A percentile compares a stretch with the other conserved stretches of the same genome.
phyloP scores from a whole-genome alignment of 2,329 filamentous ascomycete genomes.

The Diaporthe eres region DNA sequence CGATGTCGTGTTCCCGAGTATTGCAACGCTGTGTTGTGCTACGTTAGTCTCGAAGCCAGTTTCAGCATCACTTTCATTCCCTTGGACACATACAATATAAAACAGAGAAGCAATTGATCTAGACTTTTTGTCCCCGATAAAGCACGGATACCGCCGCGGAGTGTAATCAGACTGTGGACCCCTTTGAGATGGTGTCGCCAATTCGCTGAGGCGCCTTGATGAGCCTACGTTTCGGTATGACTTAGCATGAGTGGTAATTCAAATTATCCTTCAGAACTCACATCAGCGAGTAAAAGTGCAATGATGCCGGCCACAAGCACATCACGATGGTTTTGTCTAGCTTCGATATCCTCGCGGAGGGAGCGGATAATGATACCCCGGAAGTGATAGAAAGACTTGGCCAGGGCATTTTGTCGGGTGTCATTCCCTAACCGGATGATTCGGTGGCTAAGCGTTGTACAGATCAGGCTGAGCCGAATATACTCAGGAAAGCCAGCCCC shows the following conservation, averaged over 20 bases:
- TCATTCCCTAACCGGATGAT: neutral
- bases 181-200: conserved; percentile 55
- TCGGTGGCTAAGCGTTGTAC: conserved; percentile 10
- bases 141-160: conserved; percentile 51
- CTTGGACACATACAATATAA: conserved; percentile 46
- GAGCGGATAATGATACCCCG: neutral
- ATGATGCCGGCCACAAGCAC: neutral
- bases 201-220: conserved; percentile 49
- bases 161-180: conserved; percentile 48
- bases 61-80: too few species aligned
- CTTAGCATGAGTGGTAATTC: neutral
- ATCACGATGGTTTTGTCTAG: neutral
- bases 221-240: conserved; percentile 43
- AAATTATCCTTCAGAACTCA: neutral
- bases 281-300: conserved; percentile 3
- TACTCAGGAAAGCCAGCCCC: neutral
- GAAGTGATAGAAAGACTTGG: conserved; percentile 4
- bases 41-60: conserved; percentile 33
- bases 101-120: conserved; percentile 45
- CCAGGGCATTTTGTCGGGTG: neutral
- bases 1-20: conserved; percentile 54
- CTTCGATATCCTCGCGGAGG: neutral
- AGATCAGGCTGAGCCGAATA: conserved; percentile 1
- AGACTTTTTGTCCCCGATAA: conserved; percentile 42
- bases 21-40: conserved; percentile 44